These are phyloP conservation scores for Lathyrus tuberosus DNA, from an alignment of 306 rosid genomes.

Conservation along the genomic window DNA sequence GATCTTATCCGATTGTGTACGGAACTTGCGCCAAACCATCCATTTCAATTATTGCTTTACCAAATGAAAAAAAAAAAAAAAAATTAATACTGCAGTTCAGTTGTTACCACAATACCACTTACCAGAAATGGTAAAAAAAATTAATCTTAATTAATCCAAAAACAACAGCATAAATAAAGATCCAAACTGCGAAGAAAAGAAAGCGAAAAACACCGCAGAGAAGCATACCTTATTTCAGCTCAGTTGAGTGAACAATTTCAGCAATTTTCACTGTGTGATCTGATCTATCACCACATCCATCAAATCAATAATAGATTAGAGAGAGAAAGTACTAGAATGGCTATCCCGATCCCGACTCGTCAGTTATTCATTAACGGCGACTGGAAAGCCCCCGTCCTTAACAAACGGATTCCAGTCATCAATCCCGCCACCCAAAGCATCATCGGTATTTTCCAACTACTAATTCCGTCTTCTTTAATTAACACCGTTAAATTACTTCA, in stretches of 20 bases:
- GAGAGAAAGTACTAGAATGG: slow-evolving; percentile 48
- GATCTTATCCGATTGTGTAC: too few relatives aligned
- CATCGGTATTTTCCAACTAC: slow-evolving; percentile 51
- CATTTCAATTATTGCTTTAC: too few relatives aligned
- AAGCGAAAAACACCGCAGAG: not conserved
- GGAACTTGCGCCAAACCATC: too few relatives aligned
- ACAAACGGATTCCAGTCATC: slow-evolving; percentile 78
- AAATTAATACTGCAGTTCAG: too few relatives aligned
- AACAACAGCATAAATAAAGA: too few relatives aligned
- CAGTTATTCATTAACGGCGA: slow-evolving; percentile 82
- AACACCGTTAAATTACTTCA: not conserved
- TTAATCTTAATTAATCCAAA: too few relatives aligned
- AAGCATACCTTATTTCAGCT: not conserved
- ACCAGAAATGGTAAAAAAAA: too few relatives aligned
- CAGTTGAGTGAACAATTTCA: not conserved
- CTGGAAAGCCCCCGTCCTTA: slow-evolving; percentile 72
- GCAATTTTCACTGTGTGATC: not conserved
- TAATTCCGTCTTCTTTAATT: not conserved
- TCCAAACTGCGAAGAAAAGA: slow-evolving; percentile 5
- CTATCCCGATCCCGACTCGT: slow-evolving; percentile 59
- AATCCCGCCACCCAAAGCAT: slow-evolving; percentile 72
- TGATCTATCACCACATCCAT: not conserved
- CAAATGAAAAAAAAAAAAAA: too few relatives aligned
- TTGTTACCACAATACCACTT: too few relatives aligned
- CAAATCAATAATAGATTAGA: not conserved